Conservation (phyloP, 495 filamentous ascomycete genomes). For the Pyrenula massariospora region DNA sequence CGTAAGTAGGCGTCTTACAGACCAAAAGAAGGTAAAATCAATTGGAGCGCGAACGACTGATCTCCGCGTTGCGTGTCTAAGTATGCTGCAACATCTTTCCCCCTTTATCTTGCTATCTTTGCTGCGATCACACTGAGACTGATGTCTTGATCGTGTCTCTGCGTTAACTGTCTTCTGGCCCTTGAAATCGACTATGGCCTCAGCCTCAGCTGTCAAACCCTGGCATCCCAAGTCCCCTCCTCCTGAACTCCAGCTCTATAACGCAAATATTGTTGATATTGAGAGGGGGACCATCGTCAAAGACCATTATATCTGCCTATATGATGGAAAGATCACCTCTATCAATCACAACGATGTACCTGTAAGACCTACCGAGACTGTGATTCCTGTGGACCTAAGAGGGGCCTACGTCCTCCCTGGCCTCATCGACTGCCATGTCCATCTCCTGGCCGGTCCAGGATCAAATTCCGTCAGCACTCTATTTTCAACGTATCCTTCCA, state of each 20-base stretch:
- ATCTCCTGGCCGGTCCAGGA: slow-evolving; percentile 35
- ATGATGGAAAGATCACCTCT: slow-evolving; percentile 13
- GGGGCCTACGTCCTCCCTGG: slow-evolving; percentile 40
- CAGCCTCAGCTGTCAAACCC: slow-evolving; percentile 16
- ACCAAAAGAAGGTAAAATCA: no score
- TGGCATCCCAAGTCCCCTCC: slow-evolving; percentile 10
- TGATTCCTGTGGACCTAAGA: slow-evolving; percentile 21
- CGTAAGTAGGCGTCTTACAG: no score
- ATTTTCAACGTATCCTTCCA: slow-evolving; percentile 2
- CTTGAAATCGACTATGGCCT: no score
- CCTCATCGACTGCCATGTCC: slow-evolving; percentile 49
- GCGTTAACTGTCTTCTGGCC: no score
- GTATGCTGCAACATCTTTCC: no score
- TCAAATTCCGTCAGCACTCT: slow-evolving; percentile 12
- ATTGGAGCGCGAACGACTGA: no score
- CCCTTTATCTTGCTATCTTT: no score
- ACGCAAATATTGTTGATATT: slow-evolving; percentile 15
- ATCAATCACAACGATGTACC: slow-evolving; percentile 1
- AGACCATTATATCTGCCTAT: slow-evolving; percentile 11
- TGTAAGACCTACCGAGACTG: background rate
- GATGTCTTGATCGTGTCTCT: no score
- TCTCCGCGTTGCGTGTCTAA: no score
- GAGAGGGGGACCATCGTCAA: slow-evolving; percentile 8
- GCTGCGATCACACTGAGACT: no score
- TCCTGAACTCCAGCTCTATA: slow-evolving; percentile 11